phyloP scores from a whole-genome alignment of 2,329 filamentous ascomycete species.

The Ophiostoma himal-ulmi region DNA sequence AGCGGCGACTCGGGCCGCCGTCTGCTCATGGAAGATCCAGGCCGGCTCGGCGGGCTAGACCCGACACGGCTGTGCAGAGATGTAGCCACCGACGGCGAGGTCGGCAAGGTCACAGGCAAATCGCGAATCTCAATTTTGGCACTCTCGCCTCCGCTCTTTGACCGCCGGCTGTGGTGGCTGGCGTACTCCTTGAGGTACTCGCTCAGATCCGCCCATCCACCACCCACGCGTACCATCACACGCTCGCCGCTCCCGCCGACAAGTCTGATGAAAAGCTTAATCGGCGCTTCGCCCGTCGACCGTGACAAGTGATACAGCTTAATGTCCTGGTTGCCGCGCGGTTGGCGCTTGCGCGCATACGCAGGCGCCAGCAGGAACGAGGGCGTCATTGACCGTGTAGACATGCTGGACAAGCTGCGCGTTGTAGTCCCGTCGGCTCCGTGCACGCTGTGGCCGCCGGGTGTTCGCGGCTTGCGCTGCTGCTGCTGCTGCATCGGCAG shows the following conservation, averaged over 20 bases:
- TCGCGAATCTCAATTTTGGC: conserved; percentile 54
- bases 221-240: conserved; percentile 96
- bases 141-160: conserved; percentile 41
- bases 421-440: background rate
- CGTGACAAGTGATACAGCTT: conserved; percentile 88
- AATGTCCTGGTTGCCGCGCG: conserved; percentile 61
- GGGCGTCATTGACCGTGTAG: conserved; percentile 55
- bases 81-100: conserved; percentile 20
- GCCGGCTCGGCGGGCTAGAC: conserved; percentile 35
- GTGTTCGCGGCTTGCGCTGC: conserved; percentile 12
- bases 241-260: conserved; percentile 86
- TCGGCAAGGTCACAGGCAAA: conserved; percentile 35
- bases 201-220: conserved; percentile 94
- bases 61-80: conserved; percentile 28
- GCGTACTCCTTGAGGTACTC: conserved; percentile 95
- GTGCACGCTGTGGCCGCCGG: background rate
- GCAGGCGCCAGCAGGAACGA: conserved; percentile 66
- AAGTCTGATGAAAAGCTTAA: conserved; percentile 89
- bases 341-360: conserved; percentile 42
- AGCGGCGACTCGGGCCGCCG: conserved; percentile 34
- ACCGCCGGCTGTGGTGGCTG: conserved; percentile 77
- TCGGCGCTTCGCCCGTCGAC: conserved; percentile 75
- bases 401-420: conserved; percentile 46
- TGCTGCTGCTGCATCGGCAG: conserved; percentile 35
- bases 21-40: conserved; percentile 35